Evolutionary conservation across 208 protist species (phyloP).

Genomic region (Trypanosoma lewisi): DNA sequence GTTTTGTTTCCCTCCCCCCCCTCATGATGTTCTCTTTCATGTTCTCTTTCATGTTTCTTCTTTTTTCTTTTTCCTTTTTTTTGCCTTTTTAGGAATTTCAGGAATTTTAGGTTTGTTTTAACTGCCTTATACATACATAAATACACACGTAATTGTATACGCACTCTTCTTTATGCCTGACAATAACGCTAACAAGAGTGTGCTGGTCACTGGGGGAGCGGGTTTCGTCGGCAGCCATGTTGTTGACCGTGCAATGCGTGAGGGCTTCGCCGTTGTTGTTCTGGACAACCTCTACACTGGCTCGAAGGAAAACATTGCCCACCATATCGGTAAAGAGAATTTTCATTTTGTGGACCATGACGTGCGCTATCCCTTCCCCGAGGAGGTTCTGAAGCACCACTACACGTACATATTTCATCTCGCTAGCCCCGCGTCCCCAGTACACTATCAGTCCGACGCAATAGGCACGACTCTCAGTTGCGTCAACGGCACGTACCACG

Average conservation of each 20-base stretch:
- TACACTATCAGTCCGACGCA: slow-evolving; percentile 90
- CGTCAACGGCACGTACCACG: slow-evolving; percentile 91
- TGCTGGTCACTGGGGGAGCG: slow-evolving; percentile 92
- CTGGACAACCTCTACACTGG: slow-evolving; percentile 95
- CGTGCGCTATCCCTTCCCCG: slow-evolving; percentile 42
- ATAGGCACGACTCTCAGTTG: slow-evolving; percentile 94
- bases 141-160: no score
- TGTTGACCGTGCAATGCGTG: slow-evolving; percentile 68
- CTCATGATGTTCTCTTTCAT: neutral
- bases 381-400: slow-evolving; percentile 34
- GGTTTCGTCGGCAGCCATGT: slow-evolving; percentile 96
- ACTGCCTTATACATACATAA: no score
- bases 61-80: slow-evolving; percentile 20
- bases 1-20: no score
- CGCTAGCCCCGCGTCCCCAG: slow-evolving; percentile 92
- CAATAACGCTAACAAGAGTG: slow-evolving; percentile 17
- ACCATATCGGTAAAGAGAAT: slow-evolving; percentile 50
- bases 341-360: slow-evolving; percentile 92
- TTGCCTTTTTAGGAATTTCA: slow-evolving; percentile 11
- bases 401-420: slow-evolving; percentile 94
- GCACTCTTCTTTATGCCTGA: no score
- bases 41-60: slow-evolving; percentile 9
- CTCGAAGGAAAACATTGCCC: slow-evolving; percentile 48
- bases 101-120: no score
- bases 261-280: slow-evolving; percentile 75